Evolutionary conservation across 1,284 basidiomycete species (phyloP).

Genomic region (Ustilago cynodontis): DNA sequence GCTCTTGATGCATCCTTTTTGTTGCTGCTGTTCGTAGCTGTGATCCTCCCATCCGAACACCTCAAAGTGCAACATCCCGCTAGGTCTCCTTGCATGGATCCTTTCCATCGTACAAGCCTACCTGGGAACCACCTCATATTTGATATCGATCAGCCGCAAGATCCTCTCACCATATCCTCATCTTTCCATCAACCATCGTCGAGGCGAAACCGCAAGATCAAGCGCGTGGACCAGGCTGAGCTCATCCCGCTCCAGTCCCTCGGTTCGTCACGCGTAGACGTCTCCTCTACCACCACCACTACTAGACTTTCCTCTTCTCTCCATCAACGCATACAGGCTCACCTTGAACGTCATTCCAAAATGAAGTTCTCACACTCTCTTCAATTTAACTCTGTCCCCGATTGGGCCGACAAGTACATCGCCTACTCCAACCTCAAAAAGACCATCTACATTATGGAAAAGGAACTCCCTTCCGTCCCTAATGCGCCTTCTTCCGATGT

Average conservation of each 20-base stretch:
- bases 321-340: constrained; percentile 18
- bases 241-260: constrained; percentile 41
- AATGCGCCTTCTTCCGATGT: constrained; percentile 43
- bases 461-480: constrained; percentile 49
- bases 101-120: neutral
- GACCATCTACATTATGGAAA: constrained; percentile 67
- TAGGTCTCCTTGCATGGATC: constrained; percentile 27
- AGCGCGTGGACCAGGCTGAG: constrained; percentile 28
- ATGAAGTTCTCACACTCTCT: constrained; percentile 76
- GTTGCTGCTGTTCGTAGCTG: constrained; percentile 6
- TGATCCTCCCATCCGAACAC: neutral
- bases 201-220: neutral
- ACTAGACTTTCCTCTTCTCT: constrained; percentile 14
- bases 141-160: neutral
- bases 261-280: constrained; percentile 24
- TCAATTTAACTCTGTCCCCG: constrained; percentile 91
- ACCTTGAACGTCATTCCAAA: constrained; percentile 20
- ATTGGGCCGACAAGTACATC: constrained; percentile 95
- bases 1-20: constrained; percentile 14
- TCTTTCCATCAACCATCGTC: neutral
- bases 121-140: constrained; percentile 17
- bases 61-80: neutral
- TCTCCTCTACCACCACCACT: neutral
- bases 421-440: constrained; percentile 69
- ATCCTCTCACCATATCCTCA: neutral